phyloP scores from a whole-genome alignment of 1,284 basidiomycete genomes.

The Takashimella tepidaria region DNA sequence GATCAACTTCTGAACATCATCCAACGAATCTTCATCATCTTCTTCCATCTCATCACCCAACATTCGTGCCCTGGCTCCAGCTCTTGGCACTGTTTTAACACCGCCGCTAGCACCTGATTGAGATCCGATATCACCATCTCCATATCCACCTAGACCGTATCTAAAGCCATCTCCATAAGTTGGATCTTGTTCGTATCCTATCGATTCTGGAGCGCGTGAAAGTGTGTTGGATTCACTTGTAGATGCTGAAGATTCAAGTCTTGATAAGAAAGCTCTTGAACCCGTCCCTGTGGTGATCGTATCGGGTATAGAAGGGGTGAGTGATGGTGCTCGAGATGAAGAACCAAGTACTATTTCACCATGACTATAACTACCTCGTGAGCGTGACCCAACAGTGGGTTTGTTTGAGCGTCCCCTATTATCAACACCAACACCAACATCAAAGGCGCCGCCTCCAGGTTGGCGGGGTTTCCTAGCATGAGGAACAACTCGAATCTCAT shows the following conservation, averaged over 20 bases:
- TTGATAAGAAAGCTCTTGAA: conserved; percentile 3
- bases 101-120: conserved; percentile 36
- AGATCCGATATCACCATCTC: background rate
- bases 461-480: too few relatives aligned
- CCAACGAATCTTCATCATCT: conserved; percentile 28
- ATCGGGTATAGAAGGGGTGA: background rate
- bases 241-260: conserved; percentile 2
- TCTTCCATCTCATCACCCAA: conserved; percentile 13
- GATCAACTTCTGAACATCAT: conserved; percentile 51
- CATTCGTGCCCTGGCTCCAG: conserved; percentile 83
- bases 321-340: background rate
- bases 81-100: conserved; percentile 55
- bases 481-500: background rate
- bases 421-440: too few relatives aligned
- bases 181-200: too few relatives aligned
- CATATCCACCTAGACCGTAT: background rate
- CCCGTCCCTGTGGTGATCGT: background rate
- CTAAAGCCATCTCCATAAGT: background rate
- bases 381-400: too few relatives aligned
- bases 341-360: too few relatives aligned
- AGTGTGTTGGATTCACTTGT: background rate
- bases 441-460: too few relatives aligned
- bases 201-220: background rate
- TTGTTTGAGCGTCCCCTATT: too few relatives aligned
- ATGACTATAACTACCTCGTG: too few relatives aligned